Percentiles rank a stretch among this genome's conserved stretches.
These are phyloP conservation scores for Mycosphaerella arachidis DNA, from an alignment of 2,329 filamentous ascomycete genomes.

Conservation along the genomic window DNA sequence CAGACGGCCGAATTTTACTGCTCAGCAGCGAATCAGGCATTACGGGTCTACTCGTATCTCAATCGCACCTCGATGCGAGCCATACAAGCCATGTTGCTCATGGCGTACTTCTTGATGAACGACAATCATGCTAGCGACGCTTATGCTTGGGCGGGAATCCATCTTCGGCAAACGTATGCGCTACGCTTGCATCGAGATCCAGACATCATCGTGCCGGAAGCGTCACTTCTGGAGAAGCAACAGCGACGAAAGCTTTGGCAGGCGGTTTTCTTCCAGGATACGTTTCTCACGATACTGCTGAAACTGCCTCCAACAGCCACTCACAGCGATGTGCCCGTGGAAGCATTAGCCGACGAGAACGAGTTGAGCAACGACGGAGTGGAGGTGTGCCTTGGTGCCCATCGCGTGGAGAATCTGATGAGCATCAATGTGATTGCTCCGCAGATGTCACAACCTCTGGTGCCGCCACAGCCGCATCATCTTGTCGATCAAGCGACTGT, in stretches of 20 bases:
- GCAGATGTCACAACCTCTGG: slow-evolving; percentile 32
- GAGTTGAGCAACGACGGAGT: slow-evolving; percentile 50
- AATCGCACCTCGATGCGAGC: slow-evolving; percentile 69
- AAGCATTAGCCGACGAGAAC: slow-evolving; percentile 64
- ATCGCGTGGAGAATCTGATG: slow-evolving; percentile 47
- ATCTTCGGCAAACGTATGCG: slow-evolving; percentile 73
- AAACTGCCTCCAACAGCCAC: slow-evolving; percentile 73
- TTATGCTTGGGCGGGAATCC: slow-evolving; percentile 74
- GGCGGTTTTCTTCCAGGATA: slow-evolving; percentile 74
- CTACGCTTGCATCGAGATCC: slow-evolving; percentile 78
- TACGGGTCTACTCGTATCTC: slow-evolving; percentile 71
- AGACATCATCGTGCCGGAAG: slow-evolving; percentile 64
- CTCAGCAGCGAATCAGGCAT: slow-evolving; percentile 71
- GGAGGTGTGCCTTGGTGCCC: slow-evolving; percentile 52
- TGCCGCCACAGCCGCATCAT: slow-evolving; percentile 32
- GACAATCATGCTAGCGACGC: slow-evolving; percentile 80
- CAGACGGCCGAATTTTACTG: slow-evolving; percentile 76
- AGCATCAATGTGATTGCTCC: slow-evolving; percentile 48
- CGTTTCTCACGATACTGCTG: slow-evolving; percentile 72
- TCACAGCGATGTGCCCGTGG: slow-evolving; percentile 73
- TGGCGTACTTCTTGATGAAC: slow-evolving; percentile 79
- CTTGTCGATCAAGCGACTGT: slow-evolving; percentile 29
- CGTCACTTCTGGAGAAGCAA: slow-evolving; percentile 68
- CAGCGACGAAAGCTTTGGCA: slow-evolving; percentile 77
- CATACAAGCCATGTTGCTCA: slow-evolving; percentile 76